Evolutionary conservation across 768 basidiomycete genomes (phyloP), one percentile per base, ranked within the genome.

Genomic region (Leccinum broughii): DNA sequence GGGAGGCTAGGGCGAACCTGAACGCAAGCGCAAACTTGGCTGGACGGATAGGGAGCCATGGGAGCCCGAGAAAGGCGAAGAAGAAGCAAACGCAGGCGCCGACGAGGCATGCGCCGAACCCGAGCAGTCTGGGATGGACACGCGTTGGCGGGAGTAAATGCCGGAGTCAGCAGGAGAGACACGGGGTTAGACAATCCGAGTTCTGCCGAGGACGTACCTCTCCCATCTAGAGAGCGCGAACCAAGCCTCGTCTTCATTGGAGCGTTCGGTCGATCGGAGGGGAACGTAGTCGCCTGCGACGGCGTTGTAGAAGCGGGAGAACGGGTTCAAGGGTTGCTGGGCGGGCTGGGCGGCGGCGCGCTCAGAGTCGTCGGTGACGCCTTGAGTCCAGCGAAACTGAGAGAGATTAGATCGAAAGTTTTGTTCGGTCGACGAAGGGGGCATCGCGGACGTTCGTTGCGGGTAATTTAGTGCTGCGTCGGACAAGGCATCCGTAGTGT

Each of bases 231-330:
- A 90, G 41, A 95, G 77, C 48, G 91, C 89, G 75, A 97, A 93
- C 83, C 90, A 96, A 3, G 96, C 95, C 70, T 98, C 94, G 66
- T 98, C 96, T 72, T 99, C 95, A 73, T 93, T 94, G 32, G 89
- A 89, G 49, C 85, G 82, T 65, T 93, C 93, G 62, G 71, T 84
- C 3, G 89, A 90, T 44, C 93, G 82, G 61, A 98, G 77, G 0
- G 96, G 97, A 52, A 98, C 86, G 69, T 97, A 97, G 63, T 89
- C 87, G 13, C 88, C 88, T 9, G 90, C 90, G 54, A 98, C 80
- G 17, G 90, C 84, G 59, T 85, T 90, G 77, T 95, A 96, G 72
- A 95, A 92, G 30, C 93, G 82, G 13, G 90, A 85, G 72, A 98
- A 94, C 4, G 92, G 87, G 69, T 90, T 90, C 1, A 70, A 63